A percentile compares a stretch with the other conserved stretches of the same genome.
Conservation (phyloP, 805 yeast genomes). For the Scheffersomyces amazonensis region DNA sequence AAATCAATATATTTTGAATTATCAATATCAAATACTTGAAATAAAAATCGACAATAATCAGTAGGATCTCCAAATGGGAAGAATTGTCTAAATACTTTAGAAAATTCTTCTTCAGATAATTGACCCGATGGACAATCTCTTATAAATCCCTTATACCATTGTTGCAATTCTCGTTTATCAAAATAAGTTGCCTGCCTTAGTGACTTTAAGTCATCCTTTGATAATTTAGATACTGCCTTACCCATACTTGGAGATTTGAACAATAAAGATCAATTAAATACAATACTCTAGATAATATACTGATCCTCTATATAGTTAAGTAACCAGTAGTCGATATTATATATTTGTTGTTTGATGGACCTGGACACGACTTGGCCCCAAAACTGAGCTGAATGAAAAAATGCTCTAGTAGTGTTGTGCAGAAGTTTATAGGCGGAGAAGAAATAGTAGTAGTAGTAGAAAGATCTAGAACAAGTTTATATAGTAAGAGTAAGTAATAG, state of each 20-base stretch:
- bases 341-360: no score
- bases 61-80: slow-evolving; percentile 98
- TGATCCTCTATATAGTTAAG: no score
- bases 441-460: no score
- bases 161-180: slow-evolving; percentile 91
- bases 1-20: slow-evolving; percentile 81
- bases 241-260: no score
- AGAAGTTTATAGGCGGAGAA: no score
- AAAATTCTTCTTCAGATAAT: slow-evolving; percentile 80
- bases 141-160: slow-evolving; percentile 96
- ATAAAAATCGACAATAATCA: slow-evolving; percentile 84
- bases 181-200: slow-evolving; percentile 85
- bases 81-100: slow-evolving; percentile 90
- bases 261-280: no score
- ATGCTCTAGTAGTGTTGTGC: no score
- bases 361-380: no score
- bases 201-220: slow-evolving; percentile 83
- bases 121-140: slow-evolving; percentile 94
- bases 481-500: background rate
- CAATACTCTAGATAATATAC: no score
- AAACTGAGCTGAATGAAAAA: no score
- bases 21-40: slow-evolving; percentile 85
- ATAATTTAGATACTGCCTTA: slow-evolving; percentile 86
- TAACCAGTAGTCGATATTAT: no score
- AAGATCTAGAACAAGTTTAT: no score